A percentile compares a stretch with the other conserved stretches of the same genome.
Evolutionary conservation across 2,329 filamentous ascomycete species (phyloP).

Genomic region (Beauveria australis): DNA sequence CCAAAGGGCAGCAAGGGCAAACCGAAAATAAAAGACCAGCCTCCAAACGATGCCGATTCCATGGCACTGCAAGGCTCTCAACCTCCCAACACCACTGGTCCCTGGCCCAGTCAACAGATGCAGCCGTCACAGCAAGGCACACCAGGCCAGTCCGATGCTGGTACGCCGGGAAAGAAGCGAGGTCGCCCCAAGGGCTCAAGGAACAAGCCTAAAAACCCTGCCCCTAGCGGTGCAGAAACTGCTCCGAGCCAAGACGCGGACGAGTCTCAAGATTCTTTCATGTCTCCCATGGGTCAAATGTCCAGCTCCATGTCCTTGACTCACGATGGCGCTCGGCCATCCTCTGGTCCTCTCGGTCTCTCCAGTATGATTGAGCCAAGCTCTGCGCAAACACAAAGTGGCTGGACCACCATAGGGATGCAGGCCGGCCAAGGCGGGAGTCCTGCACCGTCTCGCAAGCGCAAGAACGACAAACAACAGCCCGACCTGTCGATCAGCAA

Average conservation of each 20-base stretch:
- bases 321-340: background rate
- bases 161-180: slow-evolving; percentile 22
- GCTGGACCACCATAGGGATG: slow-evolving; percentile 6
- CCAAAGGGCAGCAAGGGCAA: slow-evolving; percentile 53
- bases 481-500: background rate
- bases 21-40: slow-evolving; percentile 37
- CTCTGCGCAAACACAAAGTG: background rate
- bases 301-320: slow-evolving; percentile 1
- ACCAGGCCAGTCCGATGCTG: slow-evolving; percentile 13
- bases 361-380: slow-evolving; percentile 6
- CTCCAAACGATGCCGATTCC: background rate
- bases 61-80: background rate
- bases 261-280: slow-evolving; percentile 4
- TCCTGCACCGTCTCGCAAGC: background rate
- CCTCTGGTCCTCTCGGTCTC: background rate
- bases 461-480: slow-evolving; percentile 2
- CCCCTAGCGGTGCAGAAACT: background rate
- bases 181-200: slow-evolving; percentile 40
- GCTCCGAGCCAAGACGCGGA: background rate
- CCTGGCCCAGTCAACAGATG: slow-evolving; percentile 2
- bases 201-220: slow-evolving; percentile 27
- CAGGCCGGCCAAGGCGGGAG: background rate
- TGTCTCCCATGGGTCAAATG: slow-evolving; percentile 4
- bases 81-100: background rate
- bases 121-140: slow-evolving; percentile 6